A percentile compares a stretch with the other conserved stretches of the same genome.
Conservation (phyloP, 2,329 filamentous ascomycete genomes). For the Pezicula neosporulosa region DNA sequence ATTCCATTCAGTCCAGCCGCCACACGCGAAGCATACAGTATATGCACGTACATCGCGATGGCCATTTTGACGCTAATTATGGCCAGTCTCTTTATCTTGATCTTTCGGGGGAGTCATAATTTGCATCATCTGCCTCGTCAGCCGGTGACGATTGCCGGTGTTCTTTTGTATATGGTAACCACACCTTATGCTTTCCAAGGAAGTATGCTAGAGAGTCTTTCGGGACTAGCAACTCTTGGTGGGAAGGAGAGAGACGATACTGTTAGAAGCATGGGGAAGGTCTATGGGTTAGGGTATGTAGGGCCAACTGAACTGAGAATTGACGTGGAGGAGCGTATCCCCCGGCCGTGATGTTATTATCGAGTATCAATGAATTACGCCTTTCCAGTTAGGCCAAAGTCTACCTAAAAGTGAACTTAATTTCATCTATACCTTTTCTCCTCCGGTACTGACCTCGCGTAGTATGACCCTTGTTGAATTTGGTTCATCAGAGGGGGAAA, state of each 20-base stretch:
- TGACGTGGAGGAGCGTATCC: constrained; percentile 11
- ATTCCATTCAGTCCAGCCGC: constrained; percentile 43
- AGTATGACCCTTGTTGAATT: no score
- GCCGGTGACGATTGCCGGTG: constrained; percentile 42
- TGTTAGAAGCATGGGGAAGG: constrained; percentile 25
- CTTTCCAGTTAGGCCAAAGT: no score
- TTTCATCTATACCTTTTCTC: no score
- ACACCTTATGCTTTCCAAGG: constrained; percentile 30
- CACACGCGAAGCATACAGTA: constrained; percentile 33
- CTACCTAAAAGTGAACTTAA: no score
- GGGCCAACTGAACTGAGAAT: constrained; percentile 23
- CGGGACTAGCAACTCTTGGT: constrained; percentile 24
- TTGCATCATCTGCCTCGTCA: constrained; percentile 36
- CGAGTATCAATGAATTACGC: no score
- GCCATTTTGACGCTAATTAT: constrained; percentile 40
- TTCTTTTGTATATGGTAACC: constrained; percentile 33
- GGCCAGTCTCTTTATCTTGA: constrained; percentile 33
- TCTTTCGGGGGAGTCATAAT: constrained; percentile 39
- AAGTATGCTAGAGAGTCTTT: constrained; percentile 29
- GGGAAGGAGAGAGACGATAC: constrained; percentile 27
- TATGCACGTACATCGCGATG: constrained; percentile 37
- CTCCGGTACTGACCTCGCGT: no score
- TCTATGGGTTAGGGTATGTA: constrained; percentile 30
- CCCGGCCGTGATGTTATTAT: neutral
- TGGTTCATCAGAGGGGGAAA: no score